A percentile compares a stretch with the other conserved stretches of the same genome.
Evolutionary conservation across 177 flowering plant genomes (phyloP).

Genomic region (Vitis hybrid): DNA sequence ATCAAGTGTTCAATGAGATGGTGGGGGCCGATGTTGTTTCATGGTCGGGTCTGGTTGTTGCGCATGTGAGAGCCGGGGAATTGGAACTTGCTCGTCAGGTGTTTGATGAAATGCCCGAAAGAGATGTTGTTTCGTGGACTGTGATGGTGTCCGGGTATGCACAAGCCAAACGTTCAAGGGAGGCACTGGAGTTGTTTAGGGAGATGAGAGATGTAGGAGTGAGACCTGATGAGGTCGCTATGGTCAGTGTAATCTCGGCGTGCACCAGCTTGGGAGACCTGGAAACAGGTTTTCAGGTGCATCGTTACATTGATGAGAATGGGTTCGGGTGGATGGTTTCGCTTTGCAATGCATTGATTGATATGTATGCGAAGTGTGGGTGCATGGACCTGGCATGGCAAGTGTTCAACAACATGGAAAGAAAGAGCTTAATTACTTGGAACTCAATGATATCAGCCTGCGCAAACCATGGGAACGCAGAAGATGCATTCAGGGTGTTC

Average conservation of each 20-base stretch:
- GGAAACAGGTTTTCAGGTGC: conserved; percentile 12
- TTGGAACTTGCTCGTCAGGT: conserved; percentile 12
- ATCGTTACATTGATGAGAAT: conserved; percentile 14
- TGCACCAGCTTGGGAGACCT: conserved; percentile 17
- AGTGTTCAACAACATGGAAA: conserved; percentile 15
- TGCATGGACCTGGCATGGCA: conserved; percentile 22
- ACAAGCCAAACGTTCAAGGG: conserved; percentile 15
- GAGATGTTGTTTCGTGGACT: conserved; percentile 20
- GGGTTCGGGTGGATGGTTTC: conserved; percentile 21
- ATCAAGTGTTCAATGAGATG: conserved; percentile 16
- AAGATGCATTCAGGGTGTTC: conserved; percentile 9
- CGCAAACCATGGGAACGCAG: conserved; percentile 17
- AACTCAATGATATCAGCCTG: conserved; percentile 16
- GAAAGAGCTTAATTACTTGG: conserved; percentile 18
- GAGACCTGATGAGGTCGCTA: conserved; percentile 15
- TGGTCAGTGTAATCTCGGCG: conserved; percentile 16
- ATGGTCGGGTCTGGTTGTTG: conserved; percentile 23
- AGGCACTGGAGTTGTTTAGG: conserved; percentile 18
- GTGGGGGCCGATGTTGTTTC: conserved; percentile 17
- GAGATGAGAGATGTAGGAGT: conserved; percentile 21
- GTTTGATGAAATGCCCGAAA: conserved; percentile 13
- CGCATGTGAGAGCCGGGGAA: conserved; percentile 23
- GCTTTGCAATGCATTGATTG: conserved; percentile 49
- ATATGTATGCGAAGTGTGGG: conserved; percentile 71
- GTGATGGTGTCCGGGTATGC: conserved; percentile 11